These are phyloP conservation scores for Macaranga tanarius DNA, from an alignment of 441 rosid genomes.

Conservation along the genomic window DNA sequence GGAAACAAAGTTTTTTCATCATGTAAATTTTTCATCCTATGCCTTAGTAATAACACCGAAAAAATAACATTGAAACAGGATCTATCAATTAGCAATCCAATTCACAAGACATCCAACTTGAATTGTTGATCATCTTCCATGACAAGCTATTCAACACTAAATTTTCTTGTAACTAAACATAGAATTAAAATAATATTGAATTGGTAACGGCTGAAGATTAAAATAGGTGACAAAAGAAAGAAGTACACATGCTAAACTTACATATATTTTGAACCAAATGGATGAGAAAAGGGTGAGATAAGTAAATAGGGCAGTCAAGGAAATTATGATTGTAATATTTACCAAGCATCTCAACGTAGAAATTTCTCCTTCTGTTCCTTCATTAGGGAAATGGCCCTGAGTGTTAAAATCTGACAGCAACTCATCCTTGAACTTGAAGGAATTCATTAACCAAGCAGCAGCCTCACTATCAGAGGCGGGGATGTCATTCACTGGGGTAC, in stretches of 20 bases:
- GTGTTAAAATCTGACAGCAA: constrained; percentile 64
- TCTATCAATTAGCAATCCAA: constrained; percentile 7
- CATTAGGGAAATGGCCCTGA: constrained; percentile 63
- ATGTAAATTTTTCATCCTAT: neutral
- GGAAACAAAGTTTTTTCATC: too few relatives aligned
- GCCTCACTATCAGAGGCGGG: constrained; percentile 56
- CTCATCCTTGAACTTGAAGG: constrained; percentile 66
- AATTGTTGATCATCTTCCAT: constrained; percentile 23
- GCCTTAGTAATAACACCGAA: neutral
- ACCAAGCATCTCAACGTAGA: constrained; percentile 55
- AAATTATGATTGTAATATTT: constrained; percentile 51
- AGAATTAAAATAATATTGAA: constrained; percentile 32
- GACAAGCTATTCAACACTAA: constrained; percentile 30
- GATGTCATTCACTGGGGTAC: constrained; percentile 49
- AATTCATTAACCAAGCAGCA: constrained; percentile 64
- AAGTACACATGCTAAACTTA: constrained; percentile 55
- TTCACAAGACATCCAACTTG: constrained; percentile 8
- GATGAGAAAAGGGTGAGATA: constrained; percentile 68
- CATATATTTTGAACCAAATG: constrained; percentile 62
- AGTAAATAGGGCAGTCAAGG: constrained; percentile 54
- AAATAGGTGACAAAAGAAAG: constrained; percentile 58
- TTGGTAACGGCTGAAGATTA: constrained; percentile 50
- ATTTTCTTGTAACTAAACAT: constrained; percentile 29
- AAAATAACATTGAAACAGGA: neutral
- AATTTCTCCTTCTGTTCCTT: constrained; percentile 60